These are phyloP conservation scores for Nadsonia commutata DNA, from an alignment of 1,139 yeast genomes.

Conservation along the genomic window DNA sequence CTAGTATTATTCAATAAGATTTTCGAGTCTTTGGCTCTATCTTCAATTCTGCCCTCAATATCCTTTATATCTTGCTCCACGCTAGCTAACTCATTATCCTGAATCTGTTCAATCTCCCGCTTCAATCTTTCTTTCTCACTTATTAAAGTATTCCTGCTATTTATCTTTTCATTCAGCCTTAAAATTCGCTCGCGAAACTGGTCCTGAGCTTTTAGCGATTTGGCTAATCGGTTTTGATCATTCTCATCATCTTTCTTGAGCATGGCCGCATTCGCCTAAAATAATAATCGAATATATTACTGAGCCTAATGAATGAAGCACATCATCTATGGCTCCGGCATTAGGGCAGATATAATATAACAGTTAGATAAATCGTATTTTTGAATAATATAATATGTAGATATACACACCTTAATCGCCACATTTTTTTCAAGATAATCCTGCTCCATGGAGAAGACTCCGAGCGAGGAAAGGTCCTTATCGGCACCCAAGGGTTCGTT, in stretches of 20 bases:
- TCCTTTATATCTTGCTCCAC: conserved; percentile 49
- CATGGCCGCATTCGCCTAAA: conserved; percentile 49
- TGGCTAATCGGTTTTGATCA: conserved; percentile 59
- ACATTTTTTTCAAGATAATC: conserved; percentile 57
- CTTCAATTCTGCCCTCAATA: conserved; percentile 39
- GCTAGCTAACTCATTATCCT: conserved; percentile 37
- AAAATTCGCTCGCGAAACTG: conserved; percentile 32
- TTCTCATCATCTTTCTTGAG: conserved; percentile 50
- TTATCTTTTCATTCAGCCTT: conserved; percentile 34
- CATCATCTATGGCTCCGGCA: no score
- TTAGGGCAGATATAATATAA: no score
- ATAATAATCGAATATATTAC: no score
- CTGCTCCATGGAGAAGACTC: conserved; percentile 41
- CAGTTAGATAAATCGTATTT: background rate
- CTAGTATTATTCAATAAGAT: conserved; percentile 6
- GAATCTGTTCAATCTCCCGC: conserved; percentile 41
- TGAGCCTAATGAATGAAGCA: no score
- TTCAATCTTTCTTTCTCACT: conserved; percentile 45
- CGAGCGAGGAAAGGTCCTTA: conserved; percentile 16
- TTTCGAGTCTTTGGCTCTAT: conserved; percentile 11
- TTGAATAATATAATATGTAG: background rate
- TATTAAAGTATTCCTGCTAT: conserved; percentile 44
- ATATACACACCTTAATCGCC: conserved; percentile 28
- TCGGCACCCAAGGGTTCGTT: background rate
- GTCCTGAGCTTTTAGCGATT: conserved; percentile 31